These are phyloP conservation scores for Trichomonas tenax DNA, from an alignment of 208 protist species.

Conservation along the genomic window DNA sequence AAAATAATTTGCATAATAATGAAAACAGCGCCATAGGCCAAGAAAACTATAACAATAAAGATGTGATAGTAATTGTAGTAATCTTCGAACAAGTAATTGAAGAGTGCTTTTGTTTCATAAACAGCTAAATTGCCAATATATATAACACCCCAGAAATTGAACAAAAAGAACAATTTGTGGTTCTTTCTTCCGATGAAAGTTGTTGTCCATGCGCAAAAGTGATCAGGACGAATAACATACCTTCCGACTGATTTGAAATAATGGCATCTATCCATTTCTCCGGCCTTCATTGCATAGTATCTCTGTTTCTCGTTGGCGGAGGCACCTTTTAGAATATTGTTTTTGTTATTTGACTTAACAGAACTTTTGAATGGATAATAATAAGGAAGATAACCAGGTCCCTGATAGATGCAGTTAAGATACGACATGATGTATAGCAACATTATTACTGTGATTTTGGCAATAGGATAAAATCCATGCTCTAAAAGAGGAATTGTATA, in stretches of 20 bases:
- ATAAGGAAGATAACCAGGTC: neutral
- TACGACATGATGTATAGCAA: neutral
- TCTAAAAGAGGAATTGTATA: no score
- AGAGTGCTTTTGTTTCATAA: no score
- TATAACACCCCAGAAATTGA: neutral
- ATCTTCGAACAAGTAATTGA: neutral
- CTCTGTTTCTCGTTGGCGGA: neutral
- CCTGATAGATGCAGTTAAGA: neutral
- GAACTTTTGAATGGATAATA: neutral
- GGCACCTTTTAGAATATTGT: neutral
- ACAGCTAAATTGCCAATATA: neutral
- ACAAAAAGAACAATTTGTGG: conserved; percentile 17
- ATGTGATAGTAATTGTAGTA: neutral
- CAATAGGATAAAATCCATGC: neutral
- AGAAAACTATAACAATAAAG: neutral
- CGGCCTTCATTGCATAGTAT: neutral
- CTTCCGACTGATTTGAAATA: neutral
- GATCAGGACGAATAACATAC: neutral
- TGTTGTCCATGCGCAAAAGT: neutral
- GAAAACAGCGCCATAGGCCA: neutral
- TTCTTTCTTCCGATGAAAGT: conserved; percentile 3
- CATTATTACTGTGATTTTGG: neutral
- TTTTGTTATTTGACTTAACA: neutral
- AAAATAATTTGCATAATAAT: neutral
- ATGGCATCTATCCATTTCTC: neutral